Conservation (phyloP, 2,329 filamentous ascomycete species). For the Raffaelea arxii region DNA sequence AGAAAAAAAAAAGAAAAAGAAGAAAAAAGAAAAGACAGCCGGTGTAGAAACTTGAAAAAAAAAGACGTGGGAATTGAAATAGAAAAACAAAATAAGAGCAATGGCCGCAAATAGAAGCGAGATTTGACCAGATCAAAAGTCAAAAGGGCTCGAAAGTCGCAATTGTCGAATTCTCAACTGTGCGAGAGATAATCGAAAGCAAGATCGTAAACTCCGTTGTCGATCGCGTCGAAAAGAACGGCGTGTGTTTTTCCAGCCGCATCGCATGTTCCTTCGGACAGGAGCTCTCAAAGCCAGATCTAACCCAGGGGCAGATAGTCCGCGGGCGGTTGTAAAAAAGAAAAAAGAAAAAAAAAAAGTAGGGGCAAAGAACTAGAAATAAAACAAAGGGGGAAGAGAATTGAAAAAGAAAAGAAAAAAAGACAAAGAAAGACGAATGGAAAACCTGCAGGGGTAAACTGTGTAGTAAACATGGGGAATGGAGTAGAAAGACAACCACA, state of each 20-base stretch:
- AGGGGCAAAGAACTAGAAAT: neutral
- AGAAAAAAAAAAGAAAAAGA: neutral
- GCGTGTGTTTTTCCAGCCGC: neutral
- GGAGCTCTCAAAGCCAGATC: neutral
- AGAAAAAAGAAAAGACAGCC: neutral
- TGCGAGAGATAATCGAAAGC: neutral
- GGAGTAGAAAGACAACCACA: neutral
- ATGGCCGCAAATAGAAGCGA: neutral
- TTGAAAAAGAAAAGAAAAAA: neutral
- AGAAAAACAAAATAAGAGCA: neutral
- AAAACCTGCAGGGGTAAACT: no score
- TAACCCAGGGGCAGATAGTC: no score
- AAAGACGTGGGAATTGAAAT: neutral
- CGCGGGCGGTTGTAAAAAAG: neutral
- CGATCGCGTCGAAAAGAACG: constrained; percentile 4
- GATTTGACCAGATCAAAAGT: no score
- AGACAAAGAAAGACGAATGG: neutral
- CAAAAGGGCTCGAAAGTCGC: constrained; percentile 3
- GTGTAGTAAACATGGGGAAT: neutral
- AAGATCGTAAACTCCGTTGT: constrained; percentile 5
- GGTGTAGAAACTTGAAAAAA: neutral
- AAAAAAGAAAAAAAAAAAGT: neutral
- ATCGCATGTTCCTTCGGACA: neutral
- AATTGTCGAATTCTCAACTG: neutral
- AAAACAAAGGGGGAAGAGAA: neutral